These are phyloP conservation scores for Shiraia bambusicola DNA, from an alignment of 2,329 filamentous ascomycete genomes.

Conservation along the genomic window DNA sequence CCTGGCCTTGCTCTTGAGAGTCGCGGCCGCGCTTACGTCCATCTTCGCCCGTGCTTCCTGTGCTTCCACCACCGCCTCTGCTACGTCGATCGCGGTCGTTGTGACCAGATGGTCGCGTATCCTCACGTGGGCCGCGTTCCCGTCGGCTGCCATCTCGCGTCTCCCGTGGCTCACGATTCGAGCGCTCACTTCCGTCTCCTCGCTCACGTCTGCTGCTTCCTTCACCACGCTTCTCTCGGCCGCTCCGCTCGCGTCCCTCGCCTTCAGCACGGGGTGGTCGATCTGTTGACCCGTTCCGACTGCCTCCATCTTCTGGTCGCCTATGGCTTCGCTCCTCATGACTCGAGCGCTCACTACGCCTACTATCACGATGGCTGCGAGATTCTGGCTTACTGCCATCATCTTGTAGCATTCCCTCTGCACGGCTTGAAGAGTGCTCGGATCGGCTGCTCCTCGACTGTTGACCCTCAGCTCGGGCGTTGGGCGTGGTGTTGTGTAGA, in stretches of 20 bases:
- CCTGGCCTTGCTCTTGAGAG: constrained; percentile 23
- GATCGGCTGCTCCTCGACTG: constrained; percentile 22
- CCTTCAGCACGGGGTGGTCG: constrained; percentile 22
- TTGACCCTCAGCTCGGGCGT: constrained; percentile 24
- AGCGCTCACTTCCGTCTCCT: constrained; percentile 20
- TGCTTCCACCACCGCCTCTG: constrained; percentile 13
- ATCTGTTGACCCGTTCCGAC: constrained; percentile 21
- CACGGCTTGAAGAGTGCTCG: constrained; percentile 18
- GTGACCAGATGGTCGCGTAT: constrained; percentile 23
- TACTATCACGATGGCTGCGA: constrained; percentile 31
- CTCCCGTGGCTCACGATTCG: constrained; percentile 18
- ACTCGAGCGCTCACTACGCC: constrained; percentile 32
- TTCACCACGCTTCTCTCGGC: constrained; percentile 31
- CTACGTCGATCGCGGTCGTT: constrained; percentile 29
- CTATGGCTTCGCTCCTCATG: constrained; percentile 31
- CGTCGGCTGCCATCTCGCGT: constrained; percentile 20
- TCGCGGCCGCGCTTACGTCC: constrained; percentile 27
- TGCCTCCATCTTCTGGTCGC: constrained; percentile 29
- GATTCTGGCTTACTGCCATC: constrained; percentile 30
- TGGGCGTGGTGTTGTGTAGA: constrained; percentile 28
- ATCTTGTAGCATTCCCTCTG: constrained; percentile 24
- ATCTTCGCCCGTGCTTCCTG: constrained; percentile 18
- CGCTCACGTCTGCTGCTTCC: constrained; percentile 20
- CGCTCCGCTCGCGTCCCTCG: constrained; percentile 30
- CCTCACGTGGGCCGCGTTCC: constrained; percentile 27